phyloP scores from a whole-genome alignment of 2,329 filamentous ascomycete genomes.

The Talaromyces sp. region DNA sequence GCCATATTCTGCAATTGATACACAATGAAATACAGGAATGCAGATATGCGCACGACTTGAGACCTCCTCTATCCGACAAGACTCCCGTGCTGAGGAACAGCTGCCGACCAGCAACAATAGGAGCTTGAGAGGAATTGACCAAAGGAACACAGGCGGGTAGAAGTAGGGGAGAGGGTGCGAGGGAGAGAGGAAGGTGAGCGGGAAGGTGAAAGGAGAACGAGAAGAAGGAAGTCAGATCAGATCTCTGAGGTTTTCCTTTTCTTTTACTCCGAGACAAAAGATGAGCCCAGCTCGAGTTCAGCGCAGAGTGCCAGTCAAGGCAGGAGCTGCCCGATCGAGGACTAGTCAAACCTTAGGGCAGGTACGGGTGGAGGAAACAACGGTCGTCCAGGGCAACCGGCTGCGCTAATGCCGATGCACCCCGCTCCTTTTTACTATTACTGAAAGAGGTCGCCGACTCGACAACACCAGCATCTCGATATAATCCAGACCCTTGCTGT shows the following conservation, averaged over 20 bases:
- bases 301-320: background rate
- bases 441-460: background rate
- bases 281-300: background rate
- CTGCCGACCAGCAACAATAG: slow-evolving; percentile 15
- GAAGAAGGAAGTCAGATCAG: background rate
- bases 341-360: slow-evolving; percentile 4
- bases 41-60: slow-evolving; percentile 4
- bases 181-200: background rate
- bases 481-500: background rate
- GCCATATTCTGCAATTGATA: slow-evolving; percentile 31
- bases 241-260: background rate
- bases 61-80: slow-evolving; percentile 1
- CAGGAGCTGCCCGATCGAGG: slow-evolving; percentile 10
- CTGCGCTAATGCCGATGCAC: slow-evolving; percentile 11
- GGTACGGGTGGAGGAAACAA: slow-evolving; percentile 4
- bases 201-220: slow-evolving; percentile 6
- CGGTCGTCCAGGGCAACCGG: slow-evolving; percentile 16
- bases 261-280: slow-evolving; percentile 2
- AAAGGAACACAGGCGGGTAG: background rate
- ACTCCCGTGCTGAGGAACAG: slow-evolving; percentile 10
- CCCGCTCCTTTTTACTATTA: background rate
- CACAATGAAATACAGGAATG: background rate
- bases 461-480: background rate
- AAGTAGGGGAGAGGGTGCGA: background rate
- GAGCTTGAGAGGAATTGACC: slow-evolving; percentile 10